Evolutionary conservation across 129 eudicot species (phyloP).

Genomic region (sunflower (Helianthus annuus)): DNA sequence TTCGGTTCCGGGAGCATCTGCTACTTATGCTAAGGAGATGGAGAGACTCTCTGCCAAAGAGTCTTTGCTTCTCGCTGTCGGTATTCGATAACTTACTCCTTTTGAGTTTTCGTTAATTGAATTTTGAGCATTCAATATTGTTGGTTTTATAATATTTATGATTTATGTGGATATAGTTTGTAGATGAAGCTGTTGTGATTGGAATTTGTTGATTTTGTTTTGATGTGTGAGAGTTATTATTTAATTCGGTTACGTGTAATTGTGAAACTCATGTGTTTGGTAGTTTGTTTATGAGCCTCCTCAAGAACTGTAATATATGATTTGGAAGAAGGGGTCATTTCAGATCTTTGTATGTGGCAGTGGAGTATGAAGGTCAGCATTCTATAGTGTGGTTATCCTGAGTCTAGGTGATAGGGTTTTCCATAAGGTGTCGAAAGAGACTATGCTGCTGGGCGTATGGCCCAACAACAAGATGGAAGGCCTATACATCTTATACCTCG

Average conservation of each 20-base stretch:
- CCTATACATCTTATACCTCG: too few relatives aligned
- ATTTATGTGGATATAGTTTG: neutral
- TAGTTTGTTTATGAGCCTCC: neutral
- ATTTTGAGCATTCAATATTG: too few relatives aligned
- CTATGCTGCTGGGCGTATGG: too few relatives aligned
- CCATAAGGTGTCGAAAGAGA: too few relatives aligned
- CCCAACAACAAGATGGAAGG: too few relatives aligned
- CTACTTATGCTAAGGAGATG: slow-evolving; percentile 86
- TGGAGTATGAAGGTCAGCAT: neutral
- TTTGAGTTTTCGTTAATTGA: neutral
- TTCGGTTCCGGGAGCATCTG: slow-evolving; percentile 66
- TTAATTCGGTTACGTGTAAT: neutral
- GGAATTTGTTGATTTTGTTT: slow-evolving; percentile 8
- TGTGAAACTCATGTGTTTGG: slow-evolving; percentile 1
- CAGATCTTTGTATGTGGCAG: neutral
- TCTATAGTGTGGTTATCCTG: neutral
- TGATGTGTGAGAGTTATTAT: neutral
- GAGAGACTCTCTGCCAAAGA: slow-evolving; percentile 87
- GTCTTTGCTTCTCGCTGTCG: slow-evolving; percentile 87
- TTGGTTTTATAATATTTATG: too few relatives aligned
- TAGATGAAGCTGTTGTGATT: slow-evolving; percentile 10
- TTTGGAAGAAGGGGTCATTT: neutral
- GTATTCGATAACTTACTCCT: slow-evolving; percentile 21
- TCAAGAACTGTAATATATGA: neutral
- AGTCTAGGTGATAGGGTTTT: too few relatives aligned